A percentile compares a stretch with the other conserved stretches of the same genome.
phyloP scores from a whole-genome alignment of 2,329 filamentous ascomycete species.

The Hypoxylon sp. region DNA sequence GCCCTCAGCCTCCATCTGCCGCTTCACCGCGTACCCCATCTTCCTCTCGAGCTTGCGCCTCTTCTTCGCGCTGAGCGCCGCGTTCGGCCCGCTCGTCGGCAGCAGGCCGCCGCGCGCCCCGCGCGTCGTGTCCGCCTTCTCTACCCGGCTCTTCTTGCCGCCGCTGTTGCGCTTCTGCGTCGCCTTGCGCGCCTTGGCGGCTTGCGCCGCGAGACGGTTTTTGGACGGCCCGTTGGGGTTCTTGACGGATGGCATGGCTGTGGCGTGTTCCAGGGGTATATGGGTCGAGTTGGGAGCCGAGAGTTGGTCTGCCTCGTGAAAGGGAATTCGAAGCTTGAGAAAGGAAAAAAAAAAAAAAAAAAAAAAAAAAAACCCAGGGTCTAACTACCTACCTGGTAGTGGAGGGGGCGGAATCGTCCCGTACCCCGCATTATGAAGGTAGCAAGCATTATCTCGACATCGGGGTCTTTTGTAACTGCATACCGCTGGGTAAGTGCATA shows the following conservation, averaged over 20 bases:
- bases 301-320: not conserved
- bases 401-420: slow-evolving; percentile 7
- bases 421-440: slow-evolving; percentile 11
- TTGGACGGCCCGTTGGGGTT: slow-evolving; percentile 69
- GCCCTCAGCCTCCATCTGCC: slow-evolving; percentile 49
- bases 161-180: slow-evolving; percentile 56
- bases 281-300: not conserved
- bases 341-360: slow-evolving; percentile 5
- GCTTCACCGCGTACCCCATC: slow-evolving; percentile 62
- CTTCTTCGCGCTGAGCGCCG: slow-evolving; percentile 66
- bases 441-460: not conserved
- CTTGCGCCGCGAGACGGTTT: slow-evolving; percentile 63
- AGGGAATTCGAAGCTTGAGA: not conserved
- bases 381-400: slow-evolving; percentile 23
- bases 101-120: slow-evolving; percentile 66
- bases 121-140: slow-evolving; percentile 53
- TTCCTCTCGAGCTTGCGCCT: slow-evolving; percentile 67
- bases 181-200: slow-evolving; percentile 58
- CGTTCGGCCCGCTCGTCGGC: slow-evolving; percentile 66
- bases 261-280: not conserved
- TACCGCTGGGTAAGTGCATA: not conserved
- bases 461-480: no score
- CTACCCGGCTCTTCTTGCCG: slow-evolving; percentile 35
- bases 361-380: slow-evolving; percentile 14
- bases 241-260: slow-evolving; percentile 61